Base-by-base conservation (phyloP, 129 eudicot species). In the Centella asiatica region DNA sequence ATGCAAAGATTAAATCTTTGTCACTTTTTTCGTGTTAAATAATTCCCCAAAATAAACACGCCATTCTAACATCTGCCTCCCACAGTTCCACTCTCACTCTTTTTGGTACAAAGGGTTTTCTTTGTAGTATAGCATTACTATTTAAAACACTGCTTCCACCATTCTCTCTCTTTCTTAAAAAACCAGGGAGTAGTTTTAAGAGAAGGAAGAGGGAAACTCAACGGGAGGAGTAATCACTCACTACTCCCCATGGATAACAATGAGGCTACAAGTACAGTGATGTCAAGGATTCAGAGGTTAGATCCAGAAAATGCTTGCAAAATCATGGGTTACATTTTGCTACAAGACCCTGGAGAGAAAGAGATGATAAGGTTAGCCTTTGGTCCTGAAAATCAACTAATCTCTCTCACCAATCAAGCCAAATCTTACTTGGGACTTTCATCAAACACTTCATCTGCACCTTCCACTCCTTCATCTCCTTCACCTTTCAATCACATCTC, bases 231-330 rank as follows among this genome's bases (percentile, higher is more conserved):
- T 10, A 5, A 1, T 53, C 61, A 28, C 19, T 37, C 46, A 52
- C 69, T 26, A 9, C 51, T 60, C 70, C 28, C 83, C 80, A 92
- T 92, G 99, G 99, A 92, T 67, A 67, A 85, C 32, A 76, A 74
- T 62, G 96, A 92, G 49, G 99, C 99, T 44, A 75, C 96, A 1
- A 84, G 82, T 46, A 79, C 71, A 69, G 96, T 92, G 48, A 65
- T 87, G 75, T 70, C 96, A 13, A 84, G 96, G 57, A 78, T 92
- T 76, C 86, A 84, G 18, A 69, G 44, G 50, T 22, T 87, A 79
- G 99, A 92, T 92, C 99, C 95, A n/a, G 99, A 92, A 59, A 80
- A 92, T 67, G 96, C 95, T n/a, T 73, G 95, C 0, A 92, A 74
- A 82, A 82, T 92, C 82, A 80, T 87, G 87, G 96, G 99, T 31